Evolutionary conservation across 495 filamentous ascomycete genomes (phyloP).

Genomic region (Apodospora peruviana): DNA sequence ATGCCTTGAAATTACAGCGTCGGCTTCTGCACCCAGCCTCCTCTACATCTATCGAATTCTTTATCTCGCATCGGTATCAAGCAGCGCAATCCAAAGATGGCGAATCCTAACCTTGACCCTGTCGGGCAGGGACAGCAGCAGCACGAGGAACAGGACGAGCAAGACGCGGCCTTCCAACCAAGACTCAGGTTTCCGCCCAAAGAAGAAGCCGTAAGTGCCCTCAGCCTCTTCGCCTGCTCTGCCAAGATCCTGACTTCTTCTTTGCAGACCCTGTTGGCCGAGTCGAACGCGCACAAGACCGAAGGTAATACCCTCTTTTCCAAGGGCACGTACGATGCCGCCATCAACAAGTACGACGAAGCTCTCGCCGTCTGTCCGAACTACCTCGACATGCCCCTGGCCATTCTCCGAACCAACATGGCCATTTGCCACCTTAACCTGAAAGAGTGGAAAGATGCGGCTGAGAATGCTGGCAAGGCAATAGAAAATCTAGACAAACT

Average conservation of each 20-base stretch:
- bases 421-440: conserved; percentile 87
- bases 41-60: no score
- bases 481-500: conserved; percentile 66
- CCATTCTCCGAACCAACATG: conserved; percentile 81
- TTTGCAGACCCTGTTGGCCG: conserved; percentile 56
- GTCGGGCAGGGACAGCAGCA: no score
- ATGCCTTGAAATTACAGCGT: no score
- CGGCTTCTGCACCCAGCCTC: no score
- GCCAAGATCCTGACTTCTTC: background rate
- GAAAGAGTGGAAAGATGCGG: conserved; percentile 77
- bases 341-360: conserved; percentile 84
- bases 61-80: no score
- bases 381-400: conserved; percentile 86
- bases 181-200: conserved; percentile 48
- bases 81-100: no score
- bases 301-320: conserved; percentile 76
- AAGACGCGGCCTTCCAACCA: no score
- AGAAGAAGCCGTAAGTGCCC: conserved; percentile 26
- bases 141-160: no score
- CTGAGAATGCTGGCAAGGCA: conserved; percentile 65
- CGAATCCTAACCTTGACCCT: no score
- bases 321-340: conserved; percentile 66
- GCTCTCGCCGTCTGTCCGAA: conserved; percentile 77
- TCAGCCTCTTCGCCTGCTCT: background rate
- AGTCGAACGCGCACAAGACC: conserved; percentile 70